A percentile compares a stretch with the other conserved stretches of the same genome.
phyloP scores from a whole-genome alignment of 2,329 filamentous ascomycete genomes.

The Tolypocladium guangdongense region DNA sequence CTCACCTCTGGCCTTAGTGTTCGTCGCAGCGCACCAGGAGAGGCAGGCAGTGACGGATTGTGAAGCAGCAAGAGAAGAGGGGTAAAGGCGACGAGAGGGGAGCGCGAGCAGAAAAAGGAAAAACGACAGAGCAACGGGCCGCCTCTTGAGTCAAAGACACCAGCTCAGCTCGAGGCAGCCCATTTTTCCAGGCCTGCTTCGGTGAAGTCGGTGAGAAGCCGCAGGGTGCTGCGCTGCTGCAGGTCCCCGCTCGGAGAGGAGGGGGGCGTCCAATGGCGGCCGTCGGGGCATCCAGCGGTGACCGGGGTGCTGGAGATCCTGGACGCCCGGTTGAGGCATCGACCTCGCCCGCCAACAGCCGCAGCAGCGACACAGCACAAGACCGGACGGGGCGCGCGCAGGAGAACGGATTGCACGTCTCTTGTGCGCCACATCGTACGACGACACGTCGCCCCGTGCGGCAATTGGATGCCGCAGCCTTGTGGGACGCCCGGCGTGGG shows the following conservation, averaged over 20 bases:
- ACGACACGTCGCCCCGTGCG: not conserved
- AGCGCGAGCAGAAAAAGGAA: not conserved
- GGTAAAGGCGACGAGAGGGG: not conserved
- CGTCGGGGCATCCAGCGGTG: conserved; percentile 2
- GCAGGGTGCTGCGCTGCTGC: not conserved
- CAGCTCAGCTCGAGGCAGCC: not conserved
- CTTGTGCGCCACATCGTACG: not conserved
- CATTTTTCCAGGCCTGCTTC: conserved; percentile 2
- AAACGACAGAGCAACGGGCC: not conserved
- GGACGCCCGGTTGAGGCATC: not conserved
- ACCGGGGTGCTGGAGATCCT: not conserved
- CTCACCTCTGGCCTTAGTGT: not conserved
- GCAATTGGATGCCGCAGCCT: not conserved
- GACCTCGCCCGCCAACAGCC: not conserved
- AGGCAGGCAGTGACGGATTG: not conserved
- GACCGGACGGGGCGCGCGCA: too few species aligned
- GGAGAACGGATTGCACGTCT: too few species aligned
- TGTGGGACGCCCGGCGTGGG: not conserved
- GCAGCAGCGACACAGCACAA: not conserved
- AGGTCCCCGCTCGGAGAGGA: not conserved
- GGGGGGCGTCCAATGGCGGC: not conserved
- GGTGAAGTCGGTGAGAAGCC: conserved; percentile 11
- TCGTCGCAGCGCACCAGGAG: not conserved
- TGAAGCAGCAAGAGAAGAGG: not conserved
- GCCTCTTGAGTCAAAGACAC: not conserved